Evolutionary conservation across 1,284 basidiomycete species (phyloP), one percentile per base, ranked within the genome.

Genomic region (Limonomyces culmigenus): DNA sequence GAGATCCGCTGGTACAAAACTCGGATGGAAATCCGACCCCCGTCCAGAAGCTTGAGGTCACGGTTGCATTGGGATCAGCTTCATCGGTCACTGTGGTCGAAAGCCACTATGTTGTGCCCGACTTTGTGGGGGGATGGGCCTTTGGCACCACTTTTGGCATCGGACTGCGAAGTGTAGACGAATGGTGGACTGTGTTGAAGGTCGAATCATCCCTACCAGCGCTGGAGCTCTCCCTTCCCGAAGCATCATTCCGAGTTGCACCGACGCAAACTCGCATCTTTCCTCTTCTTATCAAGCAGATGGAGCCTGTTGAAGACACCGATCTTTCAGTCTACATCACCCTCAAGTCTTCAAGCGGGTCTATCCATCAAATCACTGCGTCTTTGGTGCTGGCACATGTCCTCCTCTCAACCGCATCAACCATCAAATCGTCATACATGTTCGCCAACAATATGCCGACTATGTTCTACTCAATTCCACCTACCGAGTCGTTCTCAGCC

Each of bases 131-230:
- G 38, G 80, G 81, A 0, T 67, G 60, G 45, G 64, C 74, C 0
- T 78, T 84, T 43, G 80, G 79, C 3, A 50, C 67, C 32, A 67
- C 68, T 2, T 32, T 77, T n/a, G 78, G 78, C 4, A 42, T 84
- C 4, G 74, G 67, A 3, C 42, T 81, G 17, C 63, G 65, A 23
- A 70, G 64, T 42, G 38, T 60, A 3, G 54, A 58, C 32, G 62
- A 58, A n/a, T 70, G 67, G 63, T 70, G 68, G 68, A 65, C 55
- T 2, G 58, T 70, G n/a, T n/a, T n/a, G n/a, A n/a, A n/a, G n/a
- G n/a, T n/a, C n/a, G n/a, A n/a, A n/a, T n/a, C n/a, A n/a, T n/a
- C n/a, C n/a, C n/a, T n/a, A n/a, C n/a, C n/a, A n/a, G n/a, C n/a
- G n/a, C n/a, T n/a, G n/a, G n/a, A n/a, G n/a, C n/a, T 41, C 60